Conservation (phyloP, 148 eudicot genomes). For the Fallopia convolvulus region DNA sequence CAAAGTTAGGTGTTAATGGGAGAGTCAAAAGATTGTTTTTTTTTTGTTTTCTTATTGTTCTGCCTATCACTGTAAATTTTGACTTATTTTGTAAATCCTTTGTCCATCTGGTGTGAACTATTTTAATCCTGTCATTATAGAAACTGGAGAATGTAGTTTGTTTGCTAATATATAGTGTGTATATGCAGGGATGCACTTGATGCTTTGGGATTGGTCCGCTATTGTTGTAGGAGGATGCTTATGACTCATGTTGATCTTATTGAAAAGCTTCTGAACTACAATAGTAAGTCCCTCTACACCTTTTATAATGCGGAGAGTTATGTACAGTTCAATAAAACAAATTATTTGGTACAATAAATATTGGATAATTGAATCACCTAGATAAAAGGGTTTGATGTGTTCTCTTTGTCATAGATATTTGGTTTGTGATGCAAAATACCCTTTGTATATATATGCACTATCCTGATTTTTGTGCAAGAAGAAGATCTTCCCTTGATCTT, state of each 20-base stretch:
- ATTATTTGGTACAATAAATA: neutral
- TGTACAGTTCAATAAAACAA: neutral
- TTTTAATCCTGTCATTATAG: neutral
- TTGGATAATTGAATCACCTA: neutral
- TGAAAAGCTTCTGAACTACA: conserved; percentile 96
- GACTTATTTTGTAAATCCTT: neutral
- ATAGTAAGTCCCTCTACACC: conserved; percentile 33
- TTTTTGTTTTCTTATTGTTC: no score
- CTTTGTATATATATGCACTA: neutral
- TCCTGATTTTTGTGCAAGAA: neutral
- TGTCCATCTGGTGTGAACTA: neutral
- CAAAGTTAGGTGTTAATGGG: neutral
- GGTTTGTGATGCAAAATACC: neutral
- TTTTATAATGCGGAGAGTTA: neutral
- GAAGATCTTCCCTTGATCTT: neutral
- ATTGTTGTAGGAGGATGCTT: conserved; percentile 94
- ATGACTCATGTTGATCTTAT: conserved; percentile 98
- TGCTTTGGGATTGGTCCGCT: conserved; percentile 83
- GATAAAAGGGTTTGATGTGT: neutral
- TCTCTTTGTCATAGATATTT: neutral
- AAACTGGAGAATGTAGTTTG: neutral
- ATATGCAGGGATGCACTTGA: conserved; percentile 86
- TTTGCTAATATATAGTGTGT: conserved; percentile 6
- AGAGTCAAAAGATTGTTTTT: no score
- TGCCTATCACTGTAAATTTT: no score